phyloP scores from a whole-genome alignment of 345 rosid genomes.

The Eutrema yunnanense region DNA sequence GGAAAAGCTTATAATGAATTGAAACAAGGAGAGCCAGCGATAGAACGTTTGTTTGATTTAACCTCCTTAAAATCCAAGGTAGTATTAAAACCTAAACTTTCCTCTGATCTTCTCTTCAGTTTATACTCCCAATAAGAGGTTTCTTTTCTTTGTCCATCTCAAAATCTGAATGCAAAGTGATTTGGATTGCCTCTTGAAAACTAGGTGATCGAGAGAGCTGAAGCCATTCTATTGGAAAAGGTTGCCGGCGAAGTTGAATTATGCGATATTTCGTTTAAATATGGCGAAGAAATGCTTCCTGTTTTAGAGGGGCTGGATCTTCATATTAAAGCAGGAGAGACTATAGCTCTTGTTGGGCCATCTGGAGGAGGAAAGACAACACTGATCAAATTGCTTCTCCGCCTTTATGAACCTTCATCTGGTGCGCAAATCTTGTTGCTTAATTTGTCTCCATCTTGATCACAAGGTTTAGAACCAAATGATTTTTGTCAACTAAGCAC shows the following conservation, averaged over 20 bases:
- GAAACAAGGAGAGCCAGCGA: conserved; percentile 94
- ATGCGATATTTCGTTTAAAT: conserved; percentile 59
- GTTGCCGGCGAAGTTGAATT: conserved; percentile 76
- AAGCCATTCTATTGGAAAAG: conserved; percentile 46
- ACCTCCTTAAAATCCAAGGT: conserved; percentile 60
- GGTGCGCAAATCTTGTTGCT: conserved; percentile 37
- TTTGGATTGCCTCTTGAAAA: conserved; percentile 11
- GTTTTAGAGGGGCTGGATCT: conserved; percentile 65
- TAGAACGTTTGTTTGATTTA: conserved; percentile 74
- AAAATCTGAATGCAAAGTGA: conserved; percentile 4
- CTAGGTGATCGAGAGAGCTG: conserved; percentile 62
- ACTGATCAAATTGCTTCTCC: conserved; percentile 88
- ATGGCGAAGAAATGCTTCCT: conserved; percentile 48
- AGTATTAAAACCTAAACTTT: not conserved
- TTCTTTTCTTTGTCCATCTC: not conserved
- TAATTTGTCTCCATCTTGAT: not conserved
- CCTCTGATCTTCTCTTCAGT: not conserved
- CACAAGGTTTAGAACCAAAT: conserved; percentile 7
- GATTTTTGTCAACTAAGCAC: not conserved
- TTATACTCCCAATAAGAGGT: not conserved
- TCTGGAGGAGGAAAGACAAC: conserved; percentile 99
- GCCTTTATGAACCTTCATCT: conserved; percentile 70
- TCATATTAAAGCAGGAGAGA: conserved; percentile 90
- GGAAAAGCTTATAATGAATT: conserved; percentile 93
- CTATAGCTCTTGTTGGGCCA: conserved; percentile 83